These are phyloP conservation scores for Leccinum laetum DNA, from an alignment of 1,284 basidiomycete species.

Conservation along the genomic window DNA sequence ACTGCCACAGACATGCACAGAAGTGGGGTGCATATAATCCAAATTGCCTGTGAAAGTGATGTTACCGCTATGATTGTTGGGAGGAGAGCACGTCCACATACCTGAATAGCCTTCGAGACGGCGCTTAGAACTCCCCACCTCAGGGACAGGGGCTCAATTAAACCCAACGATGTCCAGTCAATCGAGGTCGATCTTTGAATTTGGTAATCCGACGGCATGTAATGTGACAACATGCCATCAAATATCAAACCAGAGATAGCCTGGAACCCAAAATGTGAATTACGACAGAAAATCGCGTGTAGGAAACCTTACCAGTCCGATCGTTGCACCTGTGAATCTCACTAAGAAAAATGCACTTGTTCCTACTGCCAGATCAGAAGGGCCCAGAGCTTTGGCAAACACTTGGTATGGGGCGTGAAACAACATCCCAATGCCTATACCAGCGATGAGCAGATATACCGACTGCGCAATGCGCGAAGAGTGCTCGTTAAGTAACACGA, in stretches of 20 bases:
- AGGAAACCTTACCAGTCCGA: slow-evolving; percentile 61
- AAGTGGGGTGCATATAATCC: slow-evolving; percentile 61
- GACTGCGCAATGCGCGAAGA: slow-evolving; percentile 47
- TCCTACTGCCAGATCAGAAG: slow-evolving; percentile 68
- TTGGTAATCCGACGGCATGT: slow-evolving; percentile 48
- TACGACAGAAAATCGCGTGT: slow-evolving; percentile 5
- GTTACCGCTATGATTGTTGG: slow-evolving; percentile 11
- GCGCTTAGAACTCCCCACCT: slow-evolving; percentile 42
- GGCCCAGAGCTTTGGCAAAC: slow-evolving; percentile 62
- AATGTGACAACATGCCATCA: slow-evolving; percentile 49
- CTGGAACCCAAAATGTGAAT: slow-evolving; percentile 38
- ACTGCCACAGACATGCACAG: slow-evolving; percentile 55
- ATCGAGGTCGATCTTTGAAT: slow-evolving; percentile 43
- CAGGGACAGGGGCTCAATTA: slow-evolving; percentile 43
- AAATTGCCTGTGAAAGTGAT: slow-evolving; percentile 47
- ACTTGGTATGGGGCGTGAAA: slow-evolving; percentile 83
- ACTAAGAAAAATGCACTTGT: slow-evolving; percentile 84
- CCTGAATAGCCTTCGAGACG: slow-evolving; percentile 56
- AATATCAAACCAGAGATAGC: slow-evolving; percentile 76
- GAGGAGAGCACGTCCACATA: slow-evolving; percentile 25
- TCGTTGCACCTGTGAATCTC: slow-evolving; percentile 78
- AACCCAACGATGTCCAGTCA: slow-evolving; percentile 51
- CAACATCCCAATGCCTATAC: slow-evolving; percentile 77
- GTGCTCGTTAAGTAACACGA: slow-evolving; percentile 57
- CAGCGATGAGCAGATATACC: slow-evolving; percentile 64